Conservation (phyloP, 208 protist genomes). For the Endotrypanum monterogeii region DNA sequence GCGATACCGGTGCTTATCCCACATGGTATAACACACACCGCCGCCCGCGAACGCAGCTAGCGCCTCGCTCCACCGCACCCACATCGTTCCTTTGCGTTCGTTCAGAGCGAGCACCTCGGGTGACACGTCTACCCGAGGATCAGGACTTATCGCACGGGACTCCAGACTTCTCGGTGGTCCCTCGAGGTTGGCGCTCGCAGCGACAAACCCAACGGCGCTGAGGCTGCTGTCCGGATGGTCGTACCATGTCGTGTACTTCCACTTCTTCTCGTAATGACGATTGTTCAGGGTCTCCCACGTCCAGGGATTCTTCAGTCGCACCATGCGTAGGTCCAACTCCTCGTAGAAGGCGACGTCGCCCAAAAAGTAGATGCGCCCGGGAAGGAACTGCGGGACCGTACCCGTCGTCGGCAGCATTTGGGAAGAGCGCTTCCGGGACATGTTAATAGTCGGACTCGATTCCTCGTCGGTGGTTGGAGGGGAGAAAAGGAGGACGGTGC, state of each 20-base stretch:
- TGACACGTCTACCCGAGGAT: constrained; percentile 6
- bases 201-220: constrained; percentile 12
- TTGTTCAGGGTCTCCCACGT: constrained; percentile 34
- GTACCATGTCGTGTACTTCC: constrained; percentile 56
- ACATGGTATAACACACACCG: constrained; percentile 64
- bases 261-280: constrained; percentile 29
- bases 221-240: constrained; percentile 50
- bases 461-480: constrained; percentile 21
- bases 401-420: constrained; percentile 35
- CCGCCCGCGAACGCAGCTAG: constrained; percentile 66
- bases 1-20: constrained; percentile 48
- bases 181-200: not conserved
- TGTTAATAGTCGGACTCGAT: constrained; percentile 10
- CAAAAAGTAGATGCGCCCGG: constrained; percentile 77
- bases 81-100: constrained; percentile 57
- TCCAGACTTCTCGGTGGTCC: too few relatives aligned
- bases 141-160: not conserved
- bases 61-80: constrained; percentile 78
- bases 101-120: constrained; percentile 20
- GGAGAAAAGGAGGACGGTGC: constrained; percentile 40
- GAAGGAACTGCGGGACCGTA: constrained; percentile 45
- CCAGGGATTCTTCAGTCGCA: constrained; percentile 65
- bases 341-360: constrained; percentile 43
- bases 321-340: constrained; percentile 56
- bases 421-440: constrained; percentile 27